Base-by-base conservation (phyloP, 148 eudicot species). In the Rhododendron mucronatum region DNA sequence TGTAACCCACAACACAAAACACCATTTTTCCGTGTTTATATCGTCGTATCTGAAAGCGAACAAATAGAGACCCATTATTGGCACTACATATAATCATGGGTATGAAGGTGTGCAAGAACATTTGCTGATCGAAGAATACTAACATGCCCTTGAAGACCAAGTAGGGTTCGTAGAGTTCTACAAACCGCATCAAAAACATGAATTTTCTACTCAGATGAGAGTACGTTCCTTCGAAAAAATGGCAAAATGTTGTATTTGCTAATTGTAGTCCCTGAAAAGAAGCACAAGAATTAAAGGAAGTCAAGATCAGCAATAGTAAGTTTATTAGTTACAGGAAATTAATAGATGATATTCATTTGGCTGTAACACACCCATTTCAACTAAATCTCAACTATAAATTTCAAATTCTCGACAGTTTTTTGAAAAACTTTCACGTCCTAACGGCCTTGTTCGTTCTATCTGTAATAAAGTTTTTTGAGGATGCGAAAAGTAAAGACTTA, bases 101-200 rank as follows among this genome's bases (percentile, higher is more conserved):
- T 18, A 51, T 1, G 6, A 48, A 26, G 6, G 41, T n/a, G 26
- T 37, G 44, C 20, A 74, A 75, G 6, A 14, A 6, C 9, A 28
- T 74, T 13, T 16, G 4, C 3, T 14, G 5, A 30, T 30, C 30
- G 30, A 23, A n/a, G 13, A 23, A 53, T 69, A 86, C 95, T 90
- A 92, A 94, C 96, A 91, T 65, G 84, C 93, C 94, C 87, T 93
- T 92, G 89, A 92, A 93, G 92, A 94, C 93, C 91, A 92, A 44
- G 88, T 94, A 94, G 0, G 97, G 95, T 80, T 84, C 61, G 86
- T 93, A 94, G 69, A 94, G 89, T 44, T 94, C 95, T 0, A 88
- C 86, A 79, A 94, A 73, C 65, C 95, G 90, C 89, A 89, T 76
- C 39, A 91, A 90, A n/a, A 83, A 85, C 33, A 82, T 92, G 83